Evolutionary conservation across 495 filamentous ascomycete species (phyloP).

Genomic region (Hyaloscypha finlandica): DNA sequence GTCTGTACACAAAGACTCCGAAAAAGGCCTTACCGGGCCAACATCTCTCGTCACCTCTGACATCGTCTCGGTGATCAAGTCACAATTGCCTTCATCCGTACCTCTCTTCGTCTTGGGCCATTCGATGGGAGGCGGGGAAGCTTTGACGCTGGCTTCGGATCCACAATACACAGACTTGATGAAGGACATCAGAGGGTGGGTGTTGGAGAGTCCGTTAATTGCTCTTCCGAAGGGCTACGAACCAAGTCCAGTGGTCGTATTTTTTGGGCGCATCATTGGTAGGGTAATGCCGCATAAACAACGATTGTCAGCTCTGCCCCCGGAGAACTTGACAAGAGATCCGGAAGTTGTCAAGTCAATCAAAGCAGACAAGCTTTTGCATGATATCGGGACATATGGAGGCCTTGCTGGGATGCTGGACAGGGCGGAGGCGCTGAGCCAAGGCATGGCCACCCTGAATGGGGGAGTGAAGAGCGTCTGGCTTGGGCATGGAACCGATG

Average conservation of each 20-base stretch:
- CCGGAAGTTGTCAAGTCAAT: conserved; percentile 54
- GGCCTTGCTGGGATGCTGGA: conserved; percentile 75
- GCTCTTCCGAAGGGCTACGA: conserved; percentile 61
- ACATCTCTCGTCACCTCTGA: conserved; percentile 72
- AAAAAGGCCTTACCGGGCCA: conserved; percentile 70
- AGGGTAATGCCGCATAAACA: conserved; percentile 62
- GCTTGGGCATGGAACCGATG: conserved; percentile 67
- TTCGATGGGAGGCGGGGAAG: conserved; percentile 79
- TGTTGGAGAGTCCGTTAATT: conserved; percentile 71
- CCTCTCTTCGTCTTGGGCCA: conserved; percentile 89
- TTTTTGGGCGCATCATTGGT: conserved; percentile 63
- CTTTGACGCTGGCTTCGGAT: conserved; percentile 51
- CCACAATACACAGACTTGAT: conserved; percentile 45
- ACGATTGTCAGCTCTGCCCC: conserved; percentile 57
- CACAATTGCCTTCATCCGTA: conserved; percentile 39
- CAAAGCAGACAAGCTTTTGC: conserved; percentile 64
- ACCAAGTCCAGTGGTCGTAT: conserved; percentile 58
- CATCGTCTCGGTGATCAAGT: conserved; percentile 67
- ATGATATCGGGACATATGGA: conserved; percentile 78
- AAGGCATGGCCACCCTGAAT: conserved; percentile 43
- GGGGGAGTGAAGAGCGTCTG: conserved; percentile 50
- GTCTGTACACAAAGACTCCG: conserved; percentile 44
- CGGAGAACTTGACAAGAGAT: conserved; percentile 63
- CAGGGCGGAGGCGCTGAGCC: conserved; percentile 53
- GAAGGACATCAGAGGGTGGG: conserved; percentile 59